A percentile compares a stretch with the other conserved stretches of the same genome.
Evolutionary conservation across 176 grass and related monocot genomes (phyloP).

Genomic region (Zizania latifolia): DNA sequence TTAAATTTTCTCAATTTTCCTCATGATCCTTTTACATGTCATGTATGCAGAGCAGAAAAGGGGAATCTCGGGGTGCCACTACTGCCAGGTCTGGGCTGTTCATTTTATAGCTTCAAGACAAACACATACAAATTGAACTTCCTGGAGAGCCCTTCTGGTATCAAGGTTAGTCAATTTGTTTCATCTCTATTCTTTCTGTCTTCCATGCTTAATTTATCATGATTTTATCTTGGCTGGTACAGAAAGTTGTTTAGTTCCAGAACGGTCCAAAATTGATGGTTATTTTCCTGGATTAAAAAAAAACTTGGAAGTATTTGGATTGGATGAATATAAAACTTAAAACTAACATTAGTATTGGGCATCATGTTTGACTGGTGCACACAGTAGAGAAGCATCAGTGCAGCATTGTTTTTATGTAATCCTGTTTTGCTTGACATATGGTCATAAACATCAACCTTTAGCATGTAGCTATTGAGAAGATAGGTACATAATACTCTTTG

Average conservation of each 20-base stretch:
- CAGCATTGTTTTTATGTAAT: too few species aligned
- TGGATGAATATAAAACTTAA: too few species aligned
- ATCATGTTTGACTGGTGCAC: too few species aligned
- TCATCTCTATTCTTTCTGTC: neutral
- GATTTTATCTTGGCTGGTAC: neutral
- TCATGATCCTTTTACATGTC: neutral
- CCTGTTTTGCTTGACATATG: too few species aligned
- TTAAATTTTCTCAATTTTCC: neutral
- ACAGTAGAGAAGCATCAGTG: too few species aligned
- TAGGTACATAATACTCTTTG: neutral
- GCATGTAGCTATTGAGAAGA: too few species aligned
- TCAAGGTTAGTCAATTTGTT: constrained; percentile 57
- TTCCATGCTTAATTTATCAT: neutral
- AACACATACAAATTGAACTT: constrained; percentile 92
- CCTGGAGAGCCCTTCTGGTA: constrained; percentile 85
- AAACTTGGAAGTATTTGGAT: too few species aligned
- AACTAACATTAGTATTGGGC: too few species aligned
- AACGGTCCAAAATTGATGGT: too few species aligned
- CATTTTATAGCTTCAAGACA: constrained; percentile 82
- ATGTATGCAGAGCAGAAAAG: constrained; percentile 55
- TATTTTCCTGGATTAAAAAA: too few species aligned
- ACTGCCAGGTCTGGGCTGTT: constrained; percentile 75
- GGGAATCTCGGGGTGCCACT: constrained; percentile 78
- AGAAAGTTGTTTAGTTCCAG: constrained; percentile 9
- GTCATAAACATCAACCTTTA: too few species aligned